Evolutionary conservation across 106 monocot genomes (phyloP).

Genomic region (Allium fistulosum): DNA sequence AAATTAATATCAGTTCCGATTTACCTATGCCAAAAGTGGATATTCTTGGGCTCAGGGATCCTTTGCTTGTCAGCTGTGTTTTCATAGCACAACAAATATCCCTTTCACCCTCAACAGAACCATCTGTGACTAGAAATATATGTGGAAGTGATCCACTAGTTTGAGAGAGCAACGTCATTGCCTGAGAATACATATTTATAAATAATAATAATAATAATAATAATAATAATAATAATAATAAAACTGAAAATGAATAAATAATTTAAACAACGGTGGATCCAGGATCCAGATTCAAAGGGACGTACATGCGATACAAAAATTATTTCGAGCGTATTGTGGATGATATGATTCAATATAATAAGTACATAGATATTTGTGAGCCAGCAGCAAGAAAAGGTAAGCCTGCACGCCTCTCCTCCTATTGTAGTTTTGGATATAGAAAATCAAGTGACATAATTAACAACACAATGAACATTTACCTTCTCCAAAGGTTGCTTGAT

Average conservation of each 20-base stretch:
- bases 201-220: neutral
- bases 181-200: conserved; percentile 42
- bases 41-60: conserved; percentile 54
- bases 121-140: conserved; percentile 90
- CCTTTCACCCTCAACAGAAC: conserved; percentile 83
- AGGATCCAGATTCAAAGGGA: too few species aligned
- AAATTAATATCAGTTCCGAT: too few species aligned
- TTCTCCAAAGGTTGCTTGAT: conserved; percentile 59
- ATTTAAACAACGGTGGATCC: too few species aligned
- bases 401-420: too few species aligned
- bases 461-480: conserved; percentile 24
- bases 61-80: conserved; percentile 23
- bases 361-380: too few species aligned
- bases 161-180: conserved; percentile 43
- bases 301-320: too few species aligned
- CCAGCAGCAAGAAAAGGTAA: too few species aligned
- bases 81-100: conserved; percentile 45
- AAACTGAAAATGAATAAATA: too few species aligned
- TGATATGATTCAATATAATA: too few species aligned
- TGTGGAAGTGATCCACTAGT: conserved; percentile 43
- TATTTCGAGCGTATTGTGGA: too few species aligned
- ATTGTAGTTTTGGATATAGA: too few species aligned
- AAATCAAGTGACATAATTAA: too few species aligned
- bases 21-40: conserved; percentile 94
- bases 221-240: neutral